Base-by-base conservation (phyloP, 2,329 filamentous ascomycete species). In the Domatiomyces catenatus region DNA sequence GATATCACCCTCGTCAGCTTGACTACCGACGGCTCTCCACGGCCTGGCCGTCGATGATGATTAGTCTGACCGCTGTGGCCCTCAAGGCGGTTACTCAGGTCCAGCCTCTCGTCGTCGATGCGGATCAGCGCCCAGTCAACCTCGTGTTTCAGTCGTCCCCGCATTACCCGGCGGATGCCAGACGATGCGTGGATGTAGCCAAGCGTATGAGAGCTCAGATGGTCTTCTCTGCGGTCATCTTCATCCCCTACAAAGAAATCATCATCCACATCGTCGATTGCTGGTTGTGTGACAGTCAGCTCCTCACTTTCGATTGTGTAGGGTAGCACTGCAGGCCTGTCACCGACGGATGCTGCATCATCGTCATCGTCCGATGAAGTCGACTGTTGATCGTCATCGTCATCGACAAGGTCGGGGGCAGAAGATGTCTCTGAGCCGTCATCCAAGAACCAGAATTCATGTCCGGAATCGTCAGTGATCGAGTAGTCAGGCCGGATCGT, bases 101-200 rank as follows among this genome's bases (percentile, higher is more conserved):
- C 85, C 12, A 81, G 70, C 1, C 90, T 79, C 8, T 81, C 75
- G 3, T 81, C 73, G 8, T 83, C 72, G 56, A 96, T 86, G 58
- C 85, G 80, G 59, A 96, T 88, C 2, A 96, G 71, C 0, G 89
- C 88, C 90, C 90, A 96, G 65, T 96, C 90, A 44, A 96, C 88
- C 65, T 96, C 90, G 63, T 95, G 90, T 5, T 86, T 73, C 20
- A 93, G 70, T 3, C 83, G 81, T 54, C 83, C 74, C 52, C 82
- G 76, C 48, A 72, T 75, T 63, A 84, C 82, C 26, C 90, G 80
- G 3, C 87, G 80, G 52, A 96, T 84, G 5, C 90, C 90, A 19
- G 88, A 94, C 0, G 87, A 93, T 0, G 90, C 90, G 61, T 93
- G 87, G 3, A 96, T 73, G 60, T 87, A 80, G 2, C 90, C 90